Percentiles rank a stretch among this genome's conserved stretches.
Conservation (phyloP, 2,329 filamentous ascomycete species). For the Aspergillus persii region DNA sequence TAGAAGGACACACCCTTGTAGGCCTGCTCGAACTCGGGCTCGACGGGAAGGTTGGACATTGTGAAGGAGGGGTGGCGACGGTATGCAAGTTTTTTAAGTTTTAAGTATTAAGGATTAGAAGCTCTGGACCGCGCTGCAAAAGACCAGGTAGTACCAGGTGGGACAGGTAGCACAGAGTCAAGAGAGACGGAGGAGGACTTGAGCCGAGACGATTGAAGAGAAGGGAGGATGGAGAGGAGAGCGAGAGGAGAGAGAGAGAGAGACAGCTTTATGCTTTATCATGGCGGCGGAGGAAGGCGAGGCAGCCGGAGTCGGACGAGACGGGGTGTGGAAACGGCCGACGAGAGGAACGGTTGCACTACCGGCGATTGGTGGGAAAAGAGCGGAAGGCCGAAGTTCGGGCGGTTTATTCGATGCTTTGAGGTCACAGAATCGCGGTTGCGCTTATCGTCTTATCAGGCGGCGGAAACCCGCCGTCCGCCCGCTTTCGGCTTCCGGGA, state of each 20-base stretch:
- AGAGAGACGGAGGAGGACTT: constrained; percentile 8
- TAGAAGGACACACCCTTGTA: constrained; percentile 72
- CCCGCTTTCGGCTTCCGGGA: constrained; percentile 16
- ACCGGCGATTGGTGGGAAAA: constrained; percentile 9
- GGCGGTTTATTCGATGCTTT: constrained; percentile 36
- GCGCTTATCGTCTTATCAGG: constrained; percentile 28
- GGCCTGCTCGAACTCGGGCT: constrained; percentile 99
- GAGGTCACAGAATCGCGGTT: constrained; percentile 27
- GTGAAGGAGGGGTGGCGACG: constrained; percentile 19
- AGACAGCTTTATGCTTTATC: constrained; percentile 3
- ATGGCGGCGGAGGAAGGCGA: constrained; percentile 10
- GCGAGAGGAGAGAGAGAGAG: constrained; percentile 8
- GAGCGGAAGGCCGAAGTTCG: constrained; percentile 31
- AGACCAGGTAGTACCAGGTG: background rate
- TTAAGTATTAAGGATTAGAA: background rate
- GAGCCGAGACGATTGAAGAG: constrained; percentile 9
- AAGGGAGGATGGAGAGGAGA: constrained; percentile 4
- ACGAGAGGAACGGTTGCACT: constrained; percentile 6
- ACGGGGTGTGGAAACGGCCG: constrained; percentile 15
- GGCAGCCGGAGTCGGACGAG: constrained; percentile 35
- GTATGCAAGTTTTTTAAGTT: no score
- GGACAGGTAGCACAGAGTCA: background rate
- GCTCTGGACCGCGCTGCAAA: background rate
- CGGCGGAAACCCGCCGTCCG: constrained; percentile 21
- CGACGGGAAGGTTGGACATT: constrained; percentile 80